A percentile compares a stretch with the other conserved stretches of the same genome.
phyloP scores from a whole-genome alignment of 1,284 basidiomycete genomes.

The Malassezia dermatis region DNA sequence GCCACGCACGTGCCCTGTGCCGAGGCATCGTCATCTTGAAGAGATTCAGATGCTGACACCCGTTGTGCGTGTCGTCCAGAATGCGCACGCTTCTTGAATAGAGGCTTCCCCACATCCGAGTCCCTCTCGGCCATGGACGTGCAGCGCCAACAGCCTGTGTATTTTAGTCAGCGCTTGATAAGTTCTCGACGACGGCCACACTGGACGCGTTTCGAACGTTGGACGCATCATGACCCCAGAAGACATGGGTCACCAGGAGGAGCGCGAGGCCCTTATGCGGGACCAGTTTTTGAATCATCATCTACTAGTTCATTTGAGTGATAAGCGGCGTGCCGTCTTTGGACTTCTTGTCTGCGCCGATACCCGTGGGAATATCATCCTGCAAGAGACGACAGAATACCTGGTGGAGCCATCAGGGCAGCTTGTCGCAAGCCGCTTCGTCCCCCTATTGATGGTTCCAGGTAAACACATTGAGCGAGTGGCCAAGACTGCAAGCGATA shows the following conservation, averaged over 20 bases:
- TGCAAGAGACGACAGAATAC: conserved; percentile 11
- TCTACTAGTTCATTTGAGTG: neutral
- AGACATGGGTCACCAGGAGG: neutral
- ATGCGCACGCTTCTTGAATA: neutral
- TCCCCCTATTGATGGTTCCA: conserved; percentile 15
- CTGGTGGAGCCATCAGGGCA: neutral
- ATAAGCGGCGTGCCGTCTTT: conserved; percentile 2
- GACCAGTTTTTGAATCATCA: neutral
- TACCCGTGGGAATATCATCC: conserved; percentile 5
- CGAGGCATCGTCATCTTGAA: neutral
- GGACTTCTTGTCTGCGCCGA: conserved; percentile 11
- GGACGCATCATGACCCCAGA: neutral
- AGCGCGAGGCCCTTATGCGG: neutral
- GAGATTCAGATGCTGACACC: neutral
- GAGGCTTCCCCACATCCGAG: neutral
- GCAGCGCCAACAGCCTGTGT: neutral
- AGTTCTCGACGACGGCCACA: neutral
- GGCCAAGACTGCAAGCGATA: neutral
- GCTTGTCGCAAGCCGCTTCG: neutral
- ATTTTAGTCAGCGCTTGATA: neutral
- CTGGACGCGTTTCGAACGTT: neutral
- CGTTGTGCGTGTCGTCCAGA: neutral
- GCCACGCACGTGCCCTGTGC: neutral
- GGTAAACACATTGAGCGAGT: conserved; percentile 5
- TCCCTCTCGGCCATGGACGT: neutral